phyloP scores from a whole-genome alignment of 768 basidiomycete genomes.

The Leucocoprinus sp. region DNA sequence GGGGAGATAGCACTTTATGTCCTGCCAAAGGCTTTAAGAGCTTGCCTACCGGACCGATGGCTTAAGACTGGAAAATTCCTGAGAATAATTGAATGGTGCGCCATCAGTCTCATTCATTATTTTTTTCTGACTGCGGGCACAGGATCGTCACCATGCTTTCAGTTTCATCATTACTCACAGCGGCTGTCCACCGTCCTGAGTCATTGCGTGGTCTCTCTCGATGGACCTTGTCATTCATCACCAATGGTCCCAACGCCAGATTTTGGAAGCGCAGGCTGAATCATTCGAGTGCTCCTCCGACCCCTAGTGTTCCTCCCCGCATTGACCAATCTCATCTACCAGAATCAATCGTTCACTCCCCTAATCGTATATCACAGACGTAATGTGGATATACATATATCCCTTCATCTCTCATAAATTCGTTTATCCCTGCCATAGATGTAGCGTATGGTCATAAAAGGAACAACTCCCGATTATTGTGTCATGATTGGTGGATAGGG shows the following conservation, averaged over 20 bases:
- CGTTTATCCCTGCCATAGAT: conserved; percentile 66
- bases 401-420: not conserved
- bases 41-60: conserved; percentile 52
- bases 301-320: conserved; percentile 20
- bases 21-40: conserved; percentile 58
- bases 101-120: not conserved
- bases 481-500: conserved; percentile 18
- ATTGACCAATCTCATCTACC: conserved; percentile 10
- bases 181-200: conserved; percentile 52
- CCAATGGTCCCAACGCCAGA: conserved; percentile 48
- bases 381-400: not conserved
- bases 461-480: conserved; percentile 82
- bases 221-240: conserved; percentile 62
- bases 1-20: conserved; percentile 81
- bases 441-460: conserved; percentile 87
- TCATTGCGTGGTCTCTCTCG: conserved; percentile 65
- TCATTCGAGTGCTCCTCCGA: conserved; percentile 22
- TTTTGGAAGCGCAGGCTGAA: conserved; percentile 41
- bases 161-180: conserved; percentile 56
- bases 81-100: conserved; percentile 48
- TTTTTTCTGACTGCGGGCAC: conserved; percentile 1
- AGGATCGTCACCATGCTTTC: conserved; percentile 58
- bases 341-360: not conserved
- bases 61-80: conserved; percentile 35
- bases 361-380: not conserved